Conservation (phyloP, 768 basidiomycete species). For the Serendipita indica region DNA sequence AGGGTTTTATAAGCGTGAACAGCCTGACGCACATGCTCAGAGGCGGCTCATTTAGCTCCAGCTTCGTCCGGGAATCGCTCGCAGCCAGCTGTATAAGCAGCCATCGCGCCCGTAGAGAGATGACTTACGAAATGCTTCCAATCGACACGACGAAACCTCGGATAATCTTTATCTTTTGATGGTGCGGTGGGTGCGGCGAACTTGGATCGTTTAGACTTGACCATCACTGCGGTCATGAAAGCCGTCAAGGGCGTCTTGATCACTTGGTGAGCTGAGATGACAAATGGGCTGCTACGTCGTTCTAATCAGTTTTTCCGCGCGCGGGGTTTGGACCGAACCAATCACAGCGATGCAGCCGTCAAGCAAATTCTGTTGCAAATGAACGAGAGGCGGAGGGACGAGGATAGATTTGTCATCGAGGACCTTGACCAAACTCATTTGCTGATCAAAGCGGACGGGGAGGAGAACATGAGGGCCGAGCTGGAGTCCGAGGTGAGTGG, state of each 20-base stretch:
- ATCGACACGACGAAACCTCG: no score
- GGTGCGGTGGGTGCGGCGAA: no score
- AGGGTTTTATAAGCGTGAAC: no score
- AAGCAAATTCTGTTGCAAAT: constrained; percentile 73
- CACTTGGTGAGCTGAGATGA: constrained; percentile 38
- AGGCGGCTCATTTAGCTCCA: no score
- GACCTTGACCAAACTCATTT: constrained; percentile 75
- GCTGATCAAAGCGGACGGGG: constrained; percentile 69
- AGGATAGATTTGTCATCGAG: constrained; percentile 54
- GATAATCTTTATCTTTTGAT: no score
- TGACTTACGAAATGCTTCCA: no score
- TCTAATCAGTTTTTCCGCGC: neutral
- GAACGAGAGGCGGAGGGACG: constrained; percentile 51
- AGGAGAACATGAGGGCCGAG: constrained; percentile 54
- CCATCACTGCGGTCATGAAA: constrained; percentile 33
- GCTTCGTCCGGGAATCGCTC: no score
- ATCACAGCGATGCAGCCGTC: constrained; percentile 64
- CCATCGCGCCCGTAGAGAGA: no score
- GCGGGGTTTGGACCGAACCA: no score
- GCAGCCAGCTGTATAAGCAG: no score
- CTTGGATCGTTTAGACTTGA: constrained; percentile 9
- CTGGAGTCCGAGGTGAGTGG: constrained; percentile 57
- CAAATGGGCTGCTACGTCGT: neutral
- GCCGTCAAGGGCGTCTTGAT: constrained; percentile 56
- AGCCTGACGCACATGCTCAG: no score